phyloP scores from a whole-genome alignment of 2,329 filamentous ascomycete species.

The Xylariaceae sp. region DNA sequence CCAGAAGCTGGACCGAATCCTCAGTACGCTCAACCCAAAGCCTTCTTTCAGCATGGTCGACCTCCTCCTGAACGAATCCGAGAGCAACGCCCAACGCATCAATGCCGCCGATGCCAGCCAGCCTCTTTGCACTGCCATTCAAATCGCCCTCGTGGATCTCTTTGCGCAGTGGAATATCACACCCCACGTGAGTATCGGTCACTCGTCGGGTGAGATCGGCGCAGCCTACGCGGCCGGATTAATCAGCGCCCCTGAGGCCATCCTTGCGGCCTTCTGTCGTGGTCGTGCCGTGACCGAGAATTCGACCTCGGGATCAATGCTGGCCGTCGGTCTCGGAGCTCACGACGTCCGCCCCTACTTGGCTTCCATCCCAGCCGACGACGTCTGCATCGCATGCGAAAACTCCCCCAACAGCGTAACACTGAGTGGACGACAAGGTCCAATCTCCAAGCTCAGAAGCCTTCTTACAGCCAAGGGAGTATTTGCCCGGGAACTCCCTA shows the following conservation, averaged over 20 bases:
- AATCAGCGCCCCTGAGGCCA: constrained; percentile 26
- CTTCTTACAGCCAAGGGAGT: constrained; percentile 39
- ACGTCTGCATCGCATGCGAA: constrained; percentile 37
- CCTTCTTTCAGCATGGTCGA: constrained; percentile 16
- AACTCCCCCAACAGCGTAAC: constrained; percentile 38
- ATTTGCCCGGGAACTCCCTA: constrained; percentile 42
- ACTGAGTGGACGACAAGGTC: constrained; percentile 43
- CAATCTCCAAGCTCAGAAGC: constrained; percentile 36
- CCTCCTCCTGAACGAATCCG: constrained; percentile 5
- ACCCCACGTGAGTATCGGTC: constrained; percentile 34
- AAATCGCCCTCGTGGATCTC: constrained; percentile 39
- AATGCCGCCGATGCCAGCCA: constrained; percentile 26
- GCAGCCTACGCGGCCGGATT: constrained; percentile 36
- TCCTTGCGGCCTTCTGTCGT: constrained; percentile 26
- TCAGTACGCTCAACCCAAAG: constrained; percentile 13
- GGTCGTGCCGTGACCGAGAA: constrained; percentile 19
- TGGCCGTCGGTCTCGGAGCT: constrained; percentile 30
- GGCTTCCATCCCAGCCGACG: constrained; percentile 6
- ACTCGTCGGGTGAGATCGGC: constrained; percentile 41
- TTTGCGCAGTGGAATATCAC: constrained; percentile 35
- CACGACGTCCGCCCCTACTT: constrained; percentile 23
- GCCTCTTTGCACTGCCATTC: constrained; percentile 41
- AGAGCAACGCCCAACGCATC: constrained; percentile 8
- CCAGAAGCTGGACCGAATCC: constrained; percentile 14
- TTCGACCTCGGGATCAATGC: constrained; percentile 27